A percentile compares a stretch with the other conserved stretches of the same genome.
phyloP scores from a whole-genome alignment of 495 filamentous ascomycete genomes.

The Bryoglossum gracile region DNA sequence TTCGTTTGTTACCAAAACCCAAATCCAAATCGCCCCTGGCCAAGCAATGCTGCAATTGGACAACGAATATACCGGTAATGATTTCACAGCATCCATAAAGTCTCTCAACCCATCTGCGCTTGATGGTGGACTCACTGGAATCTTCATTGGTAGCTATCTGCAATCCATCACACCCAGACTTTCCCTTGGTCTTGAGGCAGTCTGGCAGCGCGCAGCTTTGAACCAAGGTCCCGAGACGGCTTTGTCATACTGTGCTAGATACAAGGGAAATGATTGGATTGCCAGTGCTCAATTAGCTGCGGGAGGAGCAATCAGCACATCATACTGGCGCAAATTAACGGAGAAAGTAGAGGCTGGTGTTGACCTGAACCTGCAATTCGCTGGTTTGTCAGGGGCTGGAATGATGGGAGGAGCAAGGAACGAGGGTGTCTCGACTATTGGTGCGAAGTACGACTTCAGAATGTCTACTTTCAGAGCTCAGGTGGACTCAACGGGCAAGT shows the following conservation, averaged over 20 bases:
- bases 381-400: constrained; percentile 44
- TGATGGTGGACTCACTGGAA: constrained; percentile 87
- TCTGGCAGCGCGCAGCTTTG: constrained; percentile 81
- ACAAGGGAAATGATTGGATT: constrained; percentile 86
- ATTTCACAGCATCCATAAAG: constrained; percentile 89
- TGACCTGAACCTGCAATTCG: constrained; percentile 83
- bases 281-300: constrained; percentile 75
- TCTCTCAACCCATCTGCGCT: constrained; percentile 87
- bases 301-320: constrained; percentile 81
- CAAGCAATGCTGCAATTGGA: constrained; percentile 81
- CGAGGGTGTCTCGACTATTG: constrained; percentile 83
- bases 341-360: constrained; percentile 95
- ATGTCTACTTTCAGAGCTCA: constrained; percentile 91
- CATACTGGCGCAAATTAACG: constrained; percentile 91
- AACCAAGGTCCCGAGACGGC: constrained; percentile 75
- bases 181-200: constrained; percentile 81
- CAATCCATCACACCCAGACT: constrained; percentile 86
- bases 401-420: constrained; percentile 63
- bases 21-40: constrained; percentile 67
- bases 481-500: constrained; percentile 87
- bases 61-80: constrained; percentile 84
- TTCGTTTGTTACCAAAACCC: constrained; percentile 72
- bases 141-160: constrained; percentile 90
- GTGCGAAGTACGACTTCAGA: constrained; percentile 97
- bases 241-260: constrained; percentile 81